phyloP scores from a whole-genome alignment of 352 stramenopile genomes.

The Globisporangium echinulatum region DNA sequence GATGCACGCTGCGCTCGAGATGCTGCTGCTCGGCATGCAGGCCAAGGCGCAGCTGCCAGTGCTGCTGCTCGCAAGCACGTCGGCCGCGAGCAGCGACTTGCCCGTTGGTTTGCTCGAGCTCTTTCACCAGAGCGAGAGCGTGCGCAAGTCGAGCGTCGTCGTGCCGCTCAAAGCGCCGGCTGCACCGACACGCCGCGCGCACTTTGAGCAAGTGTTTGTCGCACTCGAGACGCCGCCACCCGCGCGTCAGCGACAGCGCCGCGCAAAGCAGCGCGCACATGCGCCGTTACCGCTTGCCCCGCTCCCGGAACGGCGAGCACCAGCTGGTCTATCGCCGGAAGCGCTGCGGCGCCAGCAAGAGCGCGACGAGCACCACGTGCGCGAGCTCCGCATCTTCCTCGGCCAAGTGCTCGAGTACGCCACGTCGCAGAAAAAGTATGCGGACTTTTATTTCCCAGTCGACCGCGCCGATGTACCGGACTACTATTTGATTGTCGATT shows the following conservation, averaged over 20 bases:
- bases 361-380: constrained; percentile 74
- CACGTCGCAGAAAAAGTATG: constrained; percentile 55
- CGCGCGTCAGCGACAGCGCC: constrained; percentile 10
- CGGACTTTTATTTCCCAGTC: constrained; percentile 67
- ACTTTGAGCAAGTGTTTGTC: constrained; percentile 63
- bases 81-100: constrained; percentile 28
- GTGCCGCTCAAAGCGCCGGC: constrained; percentile 32
- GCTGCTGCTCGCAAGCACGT: constrained; percentile 71
- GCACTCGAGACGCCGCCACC: constrained; percentile 55
- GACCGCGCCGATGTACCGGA: constrained; percentile 75
- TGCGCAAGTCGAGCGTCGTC: constrained; percentile 35
- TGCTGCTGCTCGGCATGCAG: constrained; percentile 78
- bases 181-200: constrained; percentile 21
- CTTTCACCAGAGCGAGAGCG: constrained; percentile 41
- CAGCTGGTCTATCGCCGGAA: constrained; percentile 21
- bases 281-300: constrained; percentile 59
- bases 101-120: constrained; percentile 47
- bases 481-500: constrained; percentile 86
- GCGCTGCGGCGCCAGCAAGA: constrained; percentile 48
- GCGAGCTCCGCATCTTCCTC: constrained; percentile 86
- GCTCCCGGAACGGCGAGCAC: constrained; percentile 19
- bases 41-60: constrained; percentile 59
- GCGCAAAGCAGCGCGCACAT: constrained; percentile 19
- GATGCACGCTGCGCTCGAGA: constrained; percentile 70
- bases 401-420: constrained; percentile 81